Conservation (phyloP, 208 protist genomes). For the Acanthamoeba healyi region DNA sequence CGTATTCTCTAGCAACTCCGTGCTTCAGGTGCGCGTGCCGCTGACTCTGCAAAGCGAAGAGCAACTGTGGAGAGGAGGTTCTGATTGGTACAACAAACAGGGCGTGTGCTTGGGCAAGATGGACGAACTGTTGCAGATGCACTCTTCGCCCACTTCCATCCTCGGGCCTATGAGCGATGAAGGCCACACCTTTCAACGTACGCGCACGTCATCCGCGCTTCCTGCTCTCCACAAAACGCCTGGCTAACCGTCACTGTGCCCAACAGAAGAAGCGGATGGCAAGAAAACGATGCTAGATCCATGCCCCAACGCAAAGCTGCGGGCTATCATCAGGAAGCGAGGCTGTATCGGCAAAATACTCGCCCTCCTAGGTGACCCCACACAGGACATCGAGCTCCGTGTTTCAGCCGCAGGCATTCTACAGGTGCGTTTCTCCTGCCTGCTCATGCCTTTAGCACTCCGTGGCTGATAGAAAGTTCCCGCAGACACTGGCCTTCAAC, state of each 20-base stretch:
- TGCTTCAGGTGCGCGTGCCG: background rate
- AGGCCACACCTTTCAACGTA: background rate
- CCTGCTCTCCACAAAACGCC: too few species aligned
- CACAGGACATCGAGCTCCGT: constrained; percentile 31
- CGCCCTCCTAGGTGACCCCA: background rate
- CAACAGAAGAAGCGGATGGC: constrained; percentile 36
- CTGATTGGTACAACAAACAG: too few species aligned
- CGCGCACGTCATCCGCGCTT: too few species aligned
- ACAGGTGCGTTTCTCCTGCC: background rate
- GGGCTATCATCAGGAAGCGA: constrained; percentile 61
- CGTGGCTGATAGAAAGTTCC: background rate
- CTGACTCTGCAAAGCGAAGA: too few species aligned
- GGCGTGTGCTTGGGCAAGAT: constrained; percentile 55
- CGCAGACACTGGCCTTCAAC: constrained; percentile 40
- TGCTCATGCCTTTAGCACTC: background rate
- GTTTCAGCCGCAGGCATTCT: constrained; percentile 30
- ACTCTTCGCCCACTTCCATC: constrained; percentile 24
- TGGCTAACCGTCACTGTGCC: too few species aligned
- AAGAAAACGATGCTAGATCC: constrained; percentile 63
- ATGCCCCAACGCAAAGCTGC: constrained; percentile 45
- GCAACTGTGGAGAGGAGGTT: too few species aligned
- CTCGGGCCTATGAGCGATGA: background rate
- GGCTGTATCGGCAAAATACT: constrained; percentile 53
- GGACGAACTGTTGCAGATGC: constrained; percentile 27
- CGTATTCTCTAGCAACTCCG: background rate